Conservation (phyloP, 2,329 filamentous ascomycete genomes). For the Aspergillus sergii region DNA sequence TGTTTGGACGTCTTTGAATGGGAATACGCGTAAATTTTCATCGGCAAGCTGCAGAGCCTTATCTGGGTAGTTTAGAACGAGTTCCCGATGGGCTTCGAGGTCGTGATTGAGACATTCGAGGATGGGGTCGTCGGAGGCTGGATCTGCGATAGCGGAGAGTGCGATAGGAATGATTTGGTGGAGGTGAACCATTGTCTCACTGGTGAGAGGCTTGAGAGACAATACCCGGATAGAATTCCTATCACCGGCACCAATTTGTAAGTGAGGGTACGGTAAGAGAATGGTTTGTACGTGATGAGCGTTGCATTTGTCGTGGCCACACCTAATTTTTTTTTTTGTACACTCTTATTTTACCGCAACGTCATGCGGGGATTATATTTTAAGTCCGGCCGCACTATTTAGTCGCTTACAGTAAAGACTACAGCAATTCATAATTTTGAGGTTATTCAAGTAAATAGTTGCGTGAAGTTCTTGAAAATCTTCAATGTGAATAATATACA, state of each 20-base stretch:
- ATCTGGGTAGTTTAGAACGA: conserved; percentile 38
- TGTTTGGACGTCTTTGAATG: conserved; percentile 57
- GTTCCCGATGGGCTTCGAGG: conserved; percentile 19
- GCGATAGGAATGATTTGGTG: conserved; percentile 24
- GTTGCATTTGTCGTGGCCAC: background rate
- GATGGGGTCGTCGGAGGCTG: conserved; percentile 38
- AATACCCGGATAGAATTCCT: background rate
- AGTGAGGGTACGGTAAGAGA: background rate
- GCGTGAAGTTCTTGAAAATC: background rate
- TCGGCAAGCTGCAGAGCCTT: conserved; percentile 53
- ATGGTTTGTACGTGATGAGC: background rate
- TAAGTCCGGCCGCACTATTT: background rate
- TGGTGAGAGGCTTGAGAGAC: background rate
- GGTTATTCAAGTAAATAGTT: background rate
- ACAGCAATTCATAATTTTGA: background rate
- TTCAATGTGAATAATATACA: background rate
- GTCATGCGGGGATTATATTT: conserved; percentile 9
- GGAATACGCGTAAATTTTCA: conserved; percentile 57
- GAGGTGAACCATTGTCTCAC: conserved; percentile 24
- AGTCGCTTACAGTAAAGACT: background rate
- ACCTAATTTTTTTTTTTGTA: background rate
- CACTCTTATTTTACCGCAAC: background rate
- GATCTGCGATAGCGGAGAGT: conserved; percentile 32
- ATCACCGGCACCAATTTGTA: background rate
- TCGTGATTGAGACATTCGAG: conserved; percentile 36